phyloP scores from a whole-genome alignment of 2,329 filamentous ascomycete species.

The Aspergillus quadrilineatus region DNA sequence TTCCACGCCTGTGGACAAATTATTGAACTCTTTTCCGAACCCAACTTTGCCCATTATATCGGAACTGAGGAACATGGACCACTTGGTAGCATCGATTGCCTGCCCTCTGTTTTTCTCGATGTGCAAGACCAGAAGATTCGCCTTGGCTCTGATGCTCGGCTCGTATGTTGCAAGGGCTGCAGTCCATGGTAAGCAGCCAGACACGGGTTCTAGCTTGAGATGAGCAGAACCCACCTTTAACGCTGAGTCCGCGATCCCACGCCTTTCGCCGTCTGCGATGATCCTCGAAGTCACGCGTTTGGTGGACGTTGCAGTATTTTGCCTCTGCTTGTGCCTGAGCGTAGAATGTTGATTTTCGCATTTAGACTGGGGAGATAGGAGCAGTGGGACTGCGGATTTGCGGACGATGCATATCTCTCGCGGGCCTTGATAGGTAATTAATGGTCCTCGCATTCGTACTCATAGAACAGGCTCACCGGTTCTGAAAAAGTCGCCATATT shows the following conservation, averaged over 20 bases:
- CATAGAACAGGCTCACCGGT: slow-evolving; percentile 17
- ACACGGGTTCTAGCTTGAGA: no score
- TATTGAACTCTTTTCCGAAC: slow-evolving; percentile 39
- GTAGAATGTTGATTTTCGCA: slow-evolving; percentile 1
- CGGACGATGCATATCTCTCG: slow-evolving; percentile 2
- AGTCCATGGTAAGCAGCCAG: no score
- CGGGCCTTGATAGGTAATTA: background rate
- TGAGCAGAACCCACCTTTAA: slow-evolving; percentile 9
- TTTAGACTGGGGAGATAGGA: background rate
- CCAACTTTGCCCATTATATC: slow-evolving; percentile 47
- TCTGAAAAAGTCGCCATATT: slow-evolving; percentile 32
- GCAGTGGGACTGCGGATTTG: background rate
- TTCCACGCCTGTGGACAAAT: slow-evolving; percentile 24
- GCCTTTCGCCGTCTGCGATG: slow-evolving; percentile 14
- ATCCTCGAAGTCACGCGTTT: slow-evolving; percentile 17
- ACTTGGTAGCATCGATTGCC: slow-evolving; percentile 26
- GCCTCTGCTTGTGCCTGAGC: background rate
- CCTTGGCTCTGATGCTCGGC: background rate
- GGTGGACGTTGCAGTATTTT: background rate
- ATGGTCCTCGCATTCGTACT: background rate
- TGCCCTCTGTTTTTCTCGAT: background rate
- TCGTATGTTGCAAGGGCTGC: background rate
- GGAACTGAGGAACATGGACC: slow-evolving; percentile 39
- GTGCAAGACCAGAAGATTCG: background rate
- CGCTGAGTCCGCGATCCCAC: slow-evolving; percentile 16